Evolutionary conservation across 192 early-diverging fungal species (phyloP).

Genomic region (Linderina pennispora): DNA sequence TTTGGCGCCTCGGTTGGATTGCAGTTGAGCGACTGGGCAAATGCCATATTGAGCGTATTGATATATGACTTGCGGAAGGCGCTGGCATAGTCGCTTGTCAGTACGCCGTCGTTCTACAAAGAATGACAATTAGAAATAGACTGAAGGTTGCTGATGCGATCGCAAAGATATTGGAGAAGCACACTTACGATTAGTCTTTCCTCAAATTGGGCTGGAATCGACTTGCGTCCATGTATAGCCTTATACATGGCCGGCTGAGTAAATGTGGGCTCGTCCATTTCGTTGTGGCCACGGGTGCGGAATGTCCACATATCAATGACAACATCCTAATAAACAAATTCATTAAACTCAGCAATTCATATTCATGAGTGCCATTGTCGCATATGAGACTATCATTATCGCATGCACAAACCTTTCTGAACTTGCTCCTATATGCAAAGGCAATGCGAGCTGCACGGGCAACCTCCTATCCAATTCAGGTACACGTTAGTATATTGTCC

Average conservation of each 20-base stretch:
- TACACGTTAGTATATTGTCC: too few species aligned
- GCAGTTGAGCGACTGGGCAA: slow-evolving; percentile 18
- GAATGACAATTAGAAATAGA: too few species aligned
- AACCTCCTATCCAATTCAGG: slow-evolving; percentile 52
- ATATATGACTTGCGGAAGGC: slow-evolving; percentile 14
- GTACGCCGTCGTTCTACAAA: too few species aligned
- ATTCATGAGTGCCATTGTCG: too few species aligned
- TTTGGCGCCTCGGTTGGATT: slow-evolving; percentile 12
- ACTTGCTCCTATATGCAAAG: slow-evolving; percentile 87
- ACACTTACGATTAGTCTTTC: slow-evolving; percentile 38
- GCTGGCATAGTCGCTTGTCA: slow-evolving; percentile 15
- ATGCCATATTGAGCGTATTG: slow-evolving; percentile 22
- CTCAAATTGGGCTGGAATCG: slow-evolving; percentile 81
- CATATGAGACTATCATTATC: too few species aligned
- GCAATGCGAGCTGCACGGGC: slow-evolving; percentile 73
- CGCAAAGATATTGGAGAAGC: too few species aligned
- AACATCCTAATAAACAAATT: too few species aligned
- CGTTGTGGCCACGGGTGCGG: slow-evolving; percentile 95
- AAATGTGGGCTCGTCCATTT: slow-evolving; percentile 93
- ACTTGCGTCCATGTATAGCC: slow-evolving; percentile 70
- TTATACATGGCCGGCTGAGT: slow-evolving; percentile 96
- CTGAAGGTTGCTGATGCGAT: too few species aligned
- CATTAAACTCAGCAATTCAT: too few species aligned
- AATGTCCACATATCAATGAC: slow-evolving; percentile 93
- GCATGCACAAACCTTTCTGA: too few species aligned